Percentiles rank a stretch among this genome's conserved stretches.
phyloP scores from a whole-genome alignment of 2,329 filamentous ascomycete genomes.

The Mycosphaerelloides madeirae region DNA sequence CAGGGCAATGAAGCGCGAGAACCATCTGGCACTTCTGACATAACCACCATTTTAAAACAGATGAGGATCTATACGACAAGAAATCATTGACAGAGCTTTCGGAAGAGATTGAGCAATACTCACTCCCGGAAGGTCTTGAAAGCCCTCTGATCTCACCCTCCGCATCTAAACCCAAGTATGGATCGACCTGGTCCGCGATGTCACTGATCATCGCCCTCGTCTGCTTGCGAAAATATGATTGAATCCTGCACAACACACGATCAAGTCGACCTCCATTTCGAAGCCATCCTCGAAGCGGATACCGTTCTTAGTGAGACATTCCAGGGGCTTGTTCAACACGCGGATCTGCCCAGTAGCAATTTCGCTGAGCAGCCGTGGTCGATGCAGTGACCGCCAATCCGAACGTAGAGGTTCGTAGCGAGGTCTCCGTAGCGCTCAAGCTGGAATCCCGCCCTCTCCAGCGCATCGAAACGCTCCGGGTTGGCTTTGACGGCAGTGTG shows the following conservation, averaged over 20 bases:
- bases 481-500: conserved; percentile 30
- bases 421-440: conserved; percentile 37
- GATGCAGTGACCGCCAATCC: conserved; percentile 46
- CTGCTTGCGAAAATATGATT: conserved; percentile 38
- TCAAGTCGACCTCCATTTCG: conserved; percentile 41
- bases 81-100: conserved; percentile 6
- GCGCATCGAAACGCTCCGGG: conserved; percentile 37
- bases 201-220: conserved; percentile 39
- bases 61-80: conserved; percentile 29
- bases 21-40: conserved; percentile 44
- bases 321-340: conserved; percentile 38
- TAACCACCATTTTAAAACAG: conserved; percentile 46
- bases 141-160: conserved; percentile 46
- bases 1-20: conserved; percentile 43
- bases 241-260: conserved; percentile 47
- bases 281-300: conserved; percentile 43
- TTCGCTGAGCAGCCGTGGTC: conserved; percentile 42
- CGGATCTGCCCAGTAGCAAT: conserved; percentile 45
- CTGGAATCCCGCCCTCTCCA: conserved; percentile 41
- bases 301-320: conserved; percentile 36
- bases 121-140: conserved; percentile 37
- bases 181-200: conserved; percentile 38
- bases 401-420: conserved; percentile 37
- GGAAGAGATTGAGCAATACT: no score
- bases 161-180: conserved; percentile 44